Base-by-base conservation (phyloP, 768 basidiomycete species). In the Rhodotorula toruloides region DNA sequence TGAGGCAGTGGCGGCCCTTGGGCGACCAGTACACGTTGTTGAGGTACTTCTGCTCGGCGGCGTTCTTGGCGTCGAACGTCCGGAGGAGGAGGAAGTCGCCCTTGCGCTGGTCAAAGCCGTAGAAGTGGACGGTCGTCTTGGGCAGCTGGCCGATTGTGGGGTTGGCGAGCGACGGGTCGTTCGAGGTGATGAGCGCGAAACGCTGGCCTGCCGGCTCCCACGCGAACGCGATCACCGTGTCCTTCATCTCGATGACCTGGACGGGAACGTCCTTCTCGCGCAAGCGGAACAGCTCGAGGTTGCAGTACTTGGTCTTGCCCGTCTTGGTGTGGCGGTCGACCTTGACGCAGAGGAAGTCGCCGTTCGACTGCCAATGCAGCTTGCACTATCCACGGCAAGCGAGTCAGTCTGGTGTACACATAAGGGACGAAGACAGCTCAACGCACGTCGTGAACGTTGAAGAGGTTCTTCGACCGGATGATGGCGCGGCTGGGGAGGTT, bases 161-260 rank as follows among this genome's bases (percentile, higher is more conserved):
- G 77, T 90, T 91, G 27, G 52, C 89, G 90, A 40, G 91, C 77
- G 94, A 96, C 54, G 93, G 91, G 77, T 99, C 96, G 77, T 81
- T 89, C 68, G 89, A 91, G 7, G 92, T 90, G 60, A 98, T 88
- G 70, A 98, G 91, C 48, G 90, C 91, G 79, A 98, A 99, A 40
- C 96, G 87, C 75, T 90, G 88, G 68, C 94, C 91, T 77, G 87
- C 88, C n/a, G 96, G 94, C 78, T 98, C 96, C 96, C 96, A 98
- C 52, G 91, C 91, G 78, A 99, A 98, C 74, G 94, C 91, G 58
- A 86, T 87, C 44, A 94, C 94, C 43, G 91, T 86, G 78, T 97
- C 94, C 83, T 98, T 99, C 56, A 94, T 82, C 79, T 99, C 96
- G 58, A 98, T 86, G 44, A 96, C 92, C 77, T 99, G 93, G 42